A percentile compares a stretch with the other conserved stretches of the same genome.
Evolutionary conservation across 345 rosid species (phyloP).

Genomic region (Eucalyptus tenuipes): DNA sequence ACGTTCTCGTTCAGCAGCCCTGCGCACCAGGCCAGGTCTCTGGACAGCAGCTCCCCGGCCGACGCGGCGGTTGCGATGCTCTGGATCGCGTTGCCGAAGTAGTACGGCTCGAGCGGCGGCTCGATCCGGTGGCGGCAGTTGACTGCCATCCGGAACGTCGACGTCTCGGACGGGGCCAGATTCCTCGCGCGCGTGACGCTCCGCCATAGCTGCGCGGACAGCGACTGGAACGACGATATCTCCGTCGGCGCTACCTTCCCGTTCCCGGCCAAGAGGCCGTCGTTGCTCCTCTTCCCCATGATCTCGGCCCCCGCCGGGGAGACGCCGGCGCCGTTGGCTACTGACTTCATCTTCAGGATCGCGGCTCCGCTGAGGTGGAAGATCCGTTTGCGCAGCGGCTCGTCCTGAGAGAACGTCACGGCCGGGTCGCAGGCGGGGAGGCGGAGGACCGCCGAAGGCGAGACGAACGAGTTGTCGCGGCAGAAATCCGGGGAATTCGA

Average conservation of each 20-base stretch:
- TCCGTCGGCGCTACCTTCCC: slow-evolving; percentile 34
- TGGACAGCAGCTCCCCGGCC: slow-evolving; percentile 41
- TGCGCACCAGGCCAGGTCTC: slow-evolving; percentile 57
- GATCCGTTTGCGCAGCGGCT: slow-evolving; percentile 72
- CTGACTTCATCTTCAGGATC: slow-evolving; percentile 47
- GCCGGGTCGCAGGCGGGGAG: slow-evolving; percentile 74
- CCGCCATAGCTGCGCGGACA: slow-evolving; percentile 79
- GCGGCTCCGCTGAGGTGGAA: slow-evolving; percentile 75
- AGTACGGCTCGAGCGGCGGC: slow-evolving; percentile 55
- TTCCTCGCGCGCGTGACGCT: slow-evolving; percentile 82
- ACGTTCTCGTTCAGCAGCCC: slow-evolving; percentile 64
- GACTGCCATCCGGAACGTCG: slow-evolving; percentile 92
- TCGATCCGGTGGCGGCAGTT: slow-evolving; percentile 87
- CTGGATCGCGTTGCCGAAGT: slow-evolving; percentile 95
- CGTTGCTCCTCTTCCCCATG: slow-evolving; percentile 40
- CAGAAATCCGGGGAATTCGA: slow-evolving; percentile 55
- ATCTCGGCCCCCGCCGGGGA: slow-evolving; percentile 13
- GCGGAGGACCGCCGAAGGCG: slow-evolving; percentile 43
- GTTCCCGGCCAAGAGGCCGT: slow-evolving; percentile 33
- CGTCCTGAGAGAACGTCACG: slow-evolving; percentile 56
- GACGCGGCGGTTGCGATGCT: slow-evolving; percentile 66
- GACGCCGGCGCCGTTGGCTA: slow-evolving; percentile 22
- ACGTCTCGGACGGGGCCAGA: slow-evolving; percentile 30
- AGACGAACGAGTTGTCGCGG: slow-evolving; percentile 49
- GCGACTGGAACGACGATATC: slow-evolving; percentile 89